A percentile compares a stretch with the other conserved stretches of the same genome.
Evolutionary conservation across 768 basidiomycete genomes (phyloP).

Genomic region (Melanogaster broomeanus): DNA sequence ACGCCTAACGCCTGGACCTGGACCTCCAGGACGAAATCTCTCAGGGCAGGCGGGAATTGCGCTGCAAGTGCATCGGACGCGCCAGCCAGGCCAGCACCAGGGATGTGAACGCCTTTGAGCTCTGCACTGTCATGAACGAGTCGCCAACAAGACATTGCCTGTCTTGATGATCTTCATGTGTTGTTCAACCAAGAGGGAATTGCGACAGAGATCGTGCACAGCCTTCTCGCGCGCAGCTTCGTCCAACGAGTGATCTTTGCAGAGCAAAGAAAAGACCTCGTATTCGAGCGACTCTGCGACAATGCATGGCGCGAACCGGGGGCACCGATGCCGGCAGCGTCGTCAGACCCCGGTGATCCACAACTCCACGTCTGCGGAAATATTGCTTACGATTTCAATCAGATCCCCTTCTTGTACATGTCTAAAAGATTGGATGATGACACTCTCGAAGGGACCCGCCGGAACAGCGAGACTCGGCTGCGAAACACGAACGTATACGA

Average conservation of each 20-base stretch:
- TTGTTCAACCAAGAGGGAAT: conserved; percentile 26
- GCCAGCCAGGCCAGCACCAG: conserved; percentile 13
- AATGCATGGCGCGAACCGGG: conserved; percentile 30
- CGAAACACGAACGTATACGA: conserved; percentile 16
- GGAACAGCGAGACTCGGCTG: conserved; percentile 14
- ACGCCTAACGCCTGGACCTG: conserved; percentile 16
- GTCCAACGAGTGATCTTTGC: conserved; percentile 29
- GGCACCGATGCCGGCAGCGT: conserved; percentile 31
- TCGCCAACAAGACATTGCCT: conserved; percentile 29
- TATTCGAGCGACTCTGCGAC: conserved; percentile 32
- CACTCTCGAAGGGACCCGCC: conserved; percentile 21
- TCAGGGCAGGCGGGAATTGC: conserved; percentile 19
- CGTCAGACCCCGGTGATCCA: conserved; percentile 33
- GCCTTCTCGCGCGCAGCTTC: conserved; percentile 21
- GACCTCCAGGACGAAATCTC: conserved; percentile 19
- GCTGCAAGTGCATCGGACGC: conserved; percentile 16
- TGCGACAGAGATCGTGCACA: conserved; percentile 27
- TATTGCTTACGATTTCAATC: conserved; percentile 24
- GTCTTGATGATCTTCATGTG: conserved; percentile 28
- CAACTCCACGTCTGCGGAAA: conserved; percentile 26
- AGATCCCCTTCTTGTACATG: conserved; percentile 29
- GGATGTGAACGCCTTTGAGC: conserved; percentile 13
- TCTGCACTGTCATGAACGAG: conserved; percentile 28
- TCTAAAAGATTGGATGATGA: conserved; percentile 26
- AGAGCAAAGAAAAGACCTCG: conserved; percentile 27